These are phyloP conservation scores for Penicillium canescens DNA, from an alignment of 495 filamentous ascomycete species.

Conservation along the genomic window DNA sequence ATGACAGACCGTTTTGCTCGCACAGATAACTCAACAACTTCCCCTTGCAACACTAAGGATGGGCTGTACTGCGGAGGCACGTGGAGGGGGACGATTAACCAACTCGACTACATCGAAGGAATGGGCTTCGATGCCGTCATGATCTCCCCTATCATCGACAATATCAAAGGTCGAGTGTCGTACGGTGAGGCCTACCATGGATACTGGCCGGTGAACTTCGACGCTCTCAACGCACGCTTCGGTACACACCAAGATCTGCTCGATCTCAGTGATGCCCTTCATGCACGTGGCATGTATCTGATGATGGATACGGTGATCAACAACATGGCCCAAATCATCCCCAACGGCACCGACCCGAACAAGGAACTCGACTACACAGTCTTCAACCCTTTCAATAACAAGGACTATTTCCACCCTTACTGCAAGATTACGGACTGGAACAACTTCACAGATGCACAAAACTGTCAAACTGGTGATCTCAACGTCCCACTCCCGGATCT, in stretches of 20 bases:
- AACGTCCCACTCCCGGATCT: constrained; percentile 66
- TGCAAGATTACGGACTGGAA: constrained; percentile 66
- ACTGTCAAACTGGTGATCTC: constrained; percentile 64
- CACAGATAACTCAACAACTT: constrained; percentile 59
- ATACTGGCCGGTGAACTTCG: constrained; percentile 71
- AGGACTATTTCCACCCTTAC: constrained; percentile 62
- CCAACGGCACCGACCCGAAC: constrained; percentile 52
- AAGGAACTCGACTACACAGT: constrained; percentile 58
- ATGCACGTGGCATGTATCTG: constrained; percentile 64
- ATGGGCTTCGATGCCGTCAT: constrained; percentile 84
- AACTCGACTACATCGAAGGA: constrained; percentile 58
- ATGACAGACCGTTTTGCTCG: constrained; percentile 76
- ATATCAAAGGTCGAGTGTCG: constrained; percentile 46
- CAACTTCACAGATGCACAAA: constrained; percentile 47
- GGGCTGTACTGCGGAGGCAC: constrained; percentile 74
- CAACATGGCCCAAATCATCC: constrained; percentile 58
- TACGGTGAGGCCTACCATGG: constrained; percentile 70
- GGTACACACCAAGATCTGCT: constrained; percentile 64
- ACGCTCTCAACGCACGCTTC: constrained; percentile 64
- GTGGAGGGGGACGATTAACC: constrained; percentile 68
- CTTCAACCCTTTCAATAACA: constrained; percentile 65
- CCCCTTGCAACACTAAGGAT: constrained; percentile 39
- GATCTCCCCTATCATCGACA: constrained; percentile 75
- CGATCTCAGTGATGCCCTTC: constrained; percentile 58
- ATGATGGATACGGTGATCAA: constrained; percentile 83